phyloP scores from a whole-genome alignment of 192 early-diverging fungal species.

The Coemansia sp. region DNA sequence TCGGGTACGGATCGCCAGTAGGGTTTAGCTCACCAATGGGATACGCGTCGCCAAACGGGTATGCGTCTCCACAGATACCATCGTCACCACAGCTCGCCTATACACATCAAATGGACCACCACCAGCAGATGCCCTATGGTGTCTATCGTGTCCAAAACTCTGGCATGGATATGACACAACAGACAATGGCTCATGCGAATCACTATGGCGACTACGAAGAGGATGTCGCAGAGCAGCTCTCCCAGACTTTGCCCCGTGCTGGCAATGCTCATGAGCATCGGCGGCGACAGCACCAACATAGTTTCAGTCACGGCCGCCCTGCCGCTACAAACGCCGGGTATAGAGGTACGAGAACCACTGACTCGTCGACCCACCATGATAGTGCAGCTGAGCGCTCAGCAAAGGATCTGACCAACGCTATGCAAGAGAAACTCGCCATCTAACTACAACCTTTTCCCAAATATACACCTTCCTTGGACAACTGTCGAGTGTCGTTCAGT shows the following conservation, averaged over 20 bases:
- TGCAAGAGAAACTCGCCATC: slow-evolving; percentile 38
- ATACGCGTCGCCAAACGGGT: slow-evolving; percentile 24
- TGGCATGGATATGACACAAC: not conserved
- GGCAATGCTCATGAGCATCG: not conserved
- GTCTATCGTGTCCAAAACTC: not conserved
- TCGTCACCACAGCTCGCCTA: slow-evolving; percentile 29
- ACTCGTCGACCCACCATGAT: not conserved
- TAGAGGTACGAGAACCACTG: not conserved
- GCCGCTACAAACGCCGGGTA: slow-evolving; percentile 8
- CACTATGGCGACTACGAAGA: not conserved
- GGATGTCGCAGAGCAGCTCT: not conserved
- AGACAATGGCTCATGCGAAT: not conserved
- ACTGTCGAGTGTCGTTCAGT: not conserved
- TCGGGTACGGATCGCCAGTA: slow-evolving; percentile 12
- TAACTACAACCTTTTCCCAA: not conserved
- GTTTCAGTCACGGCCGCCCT: not conserved
- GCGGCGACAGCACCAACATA: slow-evolving; percentile 1
- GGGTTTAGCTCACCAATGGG: slow-evolving; percentile 21
- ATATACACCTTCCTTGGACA: not conserved
- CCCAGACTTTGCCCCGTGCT: not conserved
- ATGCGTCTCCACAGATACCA: slow-evolving; percentile 14
- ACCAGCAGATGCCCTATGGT: not conserved
- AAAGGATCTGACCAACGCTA: slow-evolving; percentile 19
- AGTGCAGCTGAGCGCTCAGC: not conserved
- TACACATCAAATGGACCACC: slow-evolving; percentile 1